A percentile compares a stretch with the other conserved stretches of the same genome.
These are phyloP conservation scores for Circinella minor DNA, from an alignment of 371 early-diverging fungal genomes.

Conservation along the genomic window DNA sequence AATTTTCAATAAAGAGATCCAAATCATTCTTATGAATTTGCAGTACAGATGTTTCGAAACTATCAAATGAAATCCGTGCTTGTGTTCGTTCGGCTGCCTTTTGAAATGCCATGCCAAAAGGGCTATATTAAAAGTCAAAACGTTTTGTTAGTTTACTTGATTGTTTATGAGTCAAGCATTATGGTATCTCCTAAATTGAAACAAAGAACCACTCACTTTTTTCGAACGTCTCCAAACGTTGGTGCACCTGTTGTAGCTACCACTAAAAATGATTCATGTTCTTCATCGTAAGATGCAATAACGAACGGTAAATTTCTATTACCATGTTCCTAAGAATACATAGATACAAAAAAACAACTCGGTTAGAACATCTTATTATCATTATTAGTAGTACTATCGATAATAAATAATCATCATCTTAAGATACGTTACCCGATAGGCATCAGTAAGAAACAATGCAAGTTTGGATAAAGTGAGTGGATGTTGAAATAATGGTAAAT, in stretches of 20 bases:
- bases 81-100: conserved; percentile 62
- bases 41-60: conserved; percentile 71
- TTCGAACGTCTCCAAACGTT: conserved; percentile 62
- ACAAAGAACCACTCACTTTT: conserved; percentile 61
- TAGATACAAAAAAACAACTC: background rate
- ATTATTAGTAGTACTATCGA: background rate
- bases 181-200: no score
- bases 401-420: background rate
- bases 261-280: conserved; percentile 67
- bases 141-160: no score
- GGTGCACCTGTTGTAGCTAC: conserved; percentile 68
- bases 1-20: conserved; percentile 55
- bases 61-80: conserved; percentile 63
- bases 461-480: conserved; percentile 71
- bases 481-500: conserved; percentile 61
- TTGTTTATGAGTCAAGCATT: no score
- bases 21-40: conserved; percentile 71
- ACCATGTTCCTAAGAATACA: conserved; percentile 52
- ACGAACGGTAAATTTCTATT: conserved; percentile 68
- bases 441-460: conserved; percentile 79
- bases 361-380: no score
- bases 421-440: conserved; percentile 65
- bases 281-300: conserved; percentile 63
- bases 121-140: conserved; percentile 39
- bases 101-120: conserved; percentile 76